phyloP scores from a whole-genome alignment of 768 basidiomycete species.

The Pisolithus sp. region DNA sequence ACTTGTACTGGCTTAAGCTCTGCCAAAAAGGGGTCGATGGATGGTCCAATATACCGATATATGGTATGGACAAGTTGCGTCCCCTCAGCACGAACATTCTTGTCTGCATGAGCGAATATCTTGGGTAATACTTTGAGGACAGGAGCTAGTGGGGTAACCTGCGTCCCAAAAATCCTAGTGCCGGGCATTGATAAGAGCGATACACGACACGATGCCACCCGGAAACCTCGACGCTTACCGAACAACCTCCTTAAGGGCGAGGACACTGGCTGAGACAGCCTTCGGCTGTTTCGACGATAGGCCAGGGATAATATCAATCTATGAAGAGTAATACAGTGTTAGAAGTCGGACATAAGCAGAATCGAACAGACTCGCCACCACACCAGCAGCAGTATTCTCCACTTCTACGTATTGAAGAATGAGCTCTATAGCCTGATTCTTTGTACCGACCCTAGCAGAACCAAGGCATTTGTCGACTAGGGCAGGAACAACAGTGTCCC shows the following conservation, averaged over 20 bases:
- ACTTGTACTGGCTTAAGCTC: constrained; percentile 97
- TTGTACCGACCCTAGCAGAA: constrained; percentile 85
- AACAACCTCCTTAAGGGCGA: constrained; percentile 76
- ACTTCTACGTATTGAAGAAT: constrained; percentile 88
- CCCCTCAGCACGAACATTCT: constrained; percentile 92
- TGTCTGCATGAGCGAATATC: constrained; percentile 93
- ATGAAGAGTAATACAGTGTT: constrained; percentile 22
- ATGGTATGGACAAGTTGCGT: constrained; percentile 64
- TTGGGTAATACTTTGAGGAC: constrained; percentile 86
- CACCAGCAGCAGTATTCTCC: constrained; percentile 81
- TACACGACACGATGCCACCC: background rate
- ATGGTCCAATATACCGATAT: constrained; percentile 82
- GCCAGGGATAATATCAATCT: constrained; percentile 81
- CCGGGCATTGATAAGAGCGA: background rate
- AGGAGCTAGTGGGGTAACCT: constrained; percentile 65
- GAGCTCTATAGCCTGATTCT: constrained; percentile 79
- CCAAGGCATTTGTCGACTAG: constrained; percentile 96
- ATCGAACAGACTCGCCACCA: constrained; percentile 63
- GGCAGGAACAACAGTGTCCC: constrained; percentile 78
- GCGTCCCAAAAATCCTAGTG: constrained; percentile 70
- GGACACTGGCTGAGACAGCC: constrained; percentile 72
- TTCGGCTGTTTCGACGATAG: constrained; percentile 93
- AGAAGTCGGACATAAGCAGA: constrained; percentile 16
- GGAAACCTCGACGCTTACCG: constrained; percentile 45
- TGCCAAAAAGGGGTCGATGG: constrained; percentile 75